Conservation (phyloP, 1,139 yeast genomes). For the Debaryomyces coudertii region DNA sequence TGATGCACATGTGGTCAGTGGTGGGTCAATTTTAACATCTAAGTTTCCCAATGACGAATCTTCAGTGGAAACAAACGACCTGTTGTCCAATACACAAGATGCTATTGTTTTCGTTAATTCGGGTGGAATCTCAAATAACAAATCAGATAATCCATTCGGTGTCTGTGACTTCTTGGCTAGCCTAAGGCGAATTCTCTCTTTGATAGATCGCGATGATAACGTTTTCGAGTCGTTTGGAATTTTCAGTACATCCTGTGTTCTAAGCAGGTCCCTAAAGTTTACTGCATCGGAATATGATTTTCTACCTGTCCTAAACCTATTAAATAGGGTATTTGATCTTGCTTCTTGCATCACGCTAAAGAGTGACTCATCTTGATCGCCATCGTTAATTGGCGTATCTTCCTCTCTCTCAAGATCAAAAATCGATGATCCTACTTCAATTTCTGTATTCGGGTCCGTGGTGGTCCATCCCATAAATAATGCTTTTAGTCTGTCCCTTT, state of each 20-base stretch:
- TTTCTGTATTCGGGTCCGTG: background rate
- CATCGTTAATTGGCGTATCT: background rate
- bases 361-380: background rate
- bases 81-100: conserved; percentile 12
- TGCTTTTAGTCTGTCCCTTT: conserved; percentile 6
- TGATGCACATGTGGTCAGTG: background rate
- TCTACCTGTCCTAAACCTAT: background rate
- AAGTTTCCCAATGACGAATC: conserved; percentile 9
- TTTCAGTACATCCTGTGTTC: background rate
- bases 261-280: background rate
- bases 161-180: conserved; percentile 9
- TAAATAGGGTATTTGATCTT: background rate
- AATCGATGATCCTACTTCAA: background rate
- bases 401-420: background rate
- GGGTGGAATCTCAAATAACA: conserved; percentile 7
- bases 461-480: background rate
- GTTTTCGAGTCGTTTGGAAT: background rate
- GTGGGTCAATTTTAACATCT: conserved; percentile 9
- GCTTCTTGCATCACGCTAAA: background rate
- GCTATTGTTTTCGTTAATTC: conserved; percentile 12
- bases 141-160: background rate
- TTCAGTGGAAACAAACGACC: conserved; percentile 9
- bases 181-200: conserved; percentile 11
- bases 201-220: conserved; percentile 6
- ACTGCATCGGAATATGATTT: background rate